Evolutionary conservation across 257 asterid genomes (phyloP), one percentile per base, ranked within the genome.

Genomic region (Fraxinus pennsylvanica): DNA sequence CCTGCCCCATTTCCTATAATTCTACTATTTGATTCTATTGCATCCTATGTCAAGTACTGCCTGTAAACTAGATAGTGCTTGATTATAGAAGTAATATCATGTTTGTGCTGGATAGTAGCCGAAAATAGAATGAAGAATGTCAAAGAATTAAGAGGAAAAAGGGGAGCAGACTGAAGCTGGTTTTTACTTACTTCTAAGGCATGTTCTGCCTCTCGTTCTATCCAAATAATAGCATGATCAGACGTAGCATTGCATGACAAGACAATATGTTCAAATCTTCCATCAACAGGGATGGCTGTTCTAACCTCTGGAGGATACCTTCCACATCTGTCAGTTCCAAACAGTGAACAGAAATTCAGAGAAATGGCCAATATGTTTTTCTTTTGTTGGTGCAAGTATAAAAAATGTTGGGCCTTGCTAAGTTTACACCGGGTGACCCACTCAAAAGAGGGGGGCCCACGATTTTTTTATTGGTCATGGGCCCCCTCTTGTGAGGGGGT

Each of bases 251-350:
- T 90, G 90, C 97, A 87, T 29, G 99, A 93, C 82, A 95, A 81
- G 43, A 95, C 99, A 36, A 95, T 93, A 80, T 95, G 99, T 78
- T 95, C 98, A 30, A 95, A 95, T 84, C 99, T 91, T 81, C 97
- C 99, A 68, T 95, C 99, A 82, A 95, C 98, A 0, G 98, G 99
- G 67, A 95, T 95, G 66, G 98, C 97, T 59, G 99, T 93, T 87
- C 97, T 88, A 50, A 93, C 97, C 78, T 90, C 96, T 22, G 99
- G 99, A 76, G 99, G 97, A 76, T 68, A 93, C 86, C 98, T 93
- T 79, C 98, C 99, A 81, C 99, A 95, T 83, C 99, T 92, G 88
- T 43, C n/a, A 38, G n/a, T 69, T 67, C 32, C 76, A 69, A 82
- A 17, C 54, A 45, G 1, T 38, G 27, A 72, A 70, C 10, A 54